Conservation (phyloP, 2,329 filamentous ascomycete species). For the Leptographium procerum region DNA sequence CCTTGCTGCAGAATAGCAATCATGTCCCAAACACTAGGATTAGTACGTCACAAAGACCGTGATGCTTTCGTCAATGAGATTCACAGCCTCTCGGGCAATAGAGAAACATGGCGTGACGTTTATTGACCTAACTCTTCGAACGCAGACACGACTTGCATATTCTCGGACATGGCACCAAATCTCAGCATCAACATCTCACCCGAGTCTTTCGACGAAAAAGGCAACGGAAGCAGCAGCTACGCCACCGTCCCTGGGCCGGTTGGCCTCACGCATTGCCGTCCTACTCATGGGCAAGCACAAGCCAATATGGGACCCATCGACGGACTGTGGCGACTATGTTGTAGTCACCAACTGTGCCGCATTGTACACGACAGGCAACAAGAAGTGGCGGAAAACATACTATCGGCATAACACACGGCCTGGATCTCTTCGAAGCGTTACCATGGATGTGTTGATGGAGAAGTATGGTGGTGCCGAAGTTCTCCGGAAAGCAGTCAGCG, state of each 20-base stretch:
- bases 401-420: slow-evolving; percentile 89
- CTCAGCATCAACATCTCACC: slow-evolving; percentile 58
- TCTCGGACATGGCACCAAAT: slow-evolving; percentile 86
- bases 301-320: slow-evolving; percentile 92
- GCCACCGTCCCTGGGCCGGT: slow-evolving; percentile 73
- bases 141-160: slow-evolving; percentile 88
- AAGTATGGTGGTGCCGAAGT: slow-evolving; percentile 93
- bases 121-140: background rate
- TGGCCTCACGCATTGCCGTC: slow-evolving; percentile 77
- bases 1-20: background rate
- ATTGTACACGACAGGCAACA: slow-evolving; percentile 80
- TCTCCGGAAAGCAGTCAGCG: slow-evolving; percentile 79
- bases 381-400: slow-evolving; percentile 89
- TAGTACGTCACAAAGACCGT: slow-evolving; percentile 39
- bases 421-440: slow-evolving; percentile 75
- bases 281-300: slow-evolving; percentile 98
- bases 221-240: slow-evolving; percentile 39
- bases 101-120: background rate
- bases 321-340: slow-evolving; percentile 98
- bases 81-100: background rate
- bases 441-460: slow-evolving; percentile 87
- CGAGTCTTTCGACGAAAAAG: slow-evolving; percentile 43
- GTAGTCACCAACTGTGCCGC: slow-evolving; percentile 84
- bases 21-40: slow-evolving; percentile 72
- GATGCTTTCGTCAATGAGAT: background rate